These are phyloP conservation scores for Diaporthe helianthi DNA, from an alignment of 2,329 filamentous ascomycete species.

Conservation along the genomic window DNA sequence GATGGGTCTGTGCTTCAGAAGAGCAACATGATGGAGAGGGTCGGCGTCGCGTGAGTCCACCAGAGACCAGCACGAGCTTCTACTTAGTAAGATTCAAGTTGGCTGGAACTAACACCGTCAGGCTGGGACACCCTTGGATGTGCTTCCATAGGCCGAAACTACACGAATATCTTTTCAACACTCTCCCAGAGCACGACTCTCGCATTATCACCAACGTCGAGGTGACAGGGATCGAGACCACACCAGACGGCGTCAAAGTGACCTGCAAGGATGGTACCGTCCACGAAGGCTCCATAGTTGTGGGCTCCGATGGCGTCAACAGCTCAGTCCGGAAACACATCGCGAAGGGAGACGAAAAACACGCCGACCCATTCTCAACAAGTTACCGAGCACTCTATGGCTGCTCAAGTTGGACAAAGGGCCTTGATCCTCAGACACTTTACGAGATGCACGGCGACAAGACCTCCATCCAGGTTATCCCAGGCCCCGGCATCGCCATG, in stretches of 20 bases:
- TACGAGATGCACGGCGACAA: constrained; percentile 35
- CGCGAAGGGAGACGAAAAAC: constrained; percentile 23
- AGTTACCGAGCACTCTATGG: constrained; percentile 35
- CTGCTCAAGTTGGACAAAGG: constrained; percentile 28
- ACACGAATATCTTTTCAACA: constrained; percentile 36
- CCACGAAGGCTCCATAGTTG: constrained; percentile 38
- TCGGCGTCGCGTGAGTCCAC: constrained; percentile 31
- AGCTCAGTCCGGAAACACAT: constrained; percentile 38
- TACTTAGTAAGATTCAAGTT: too few relatives aligned
- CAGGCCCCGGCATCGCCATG: constrained; percentile 27
- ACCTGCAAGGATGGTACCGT: constrained; percentile 37
- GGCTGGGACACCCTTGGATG: constrained; percentile 38
- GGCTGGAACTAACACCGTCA: constrained; percentile 1
- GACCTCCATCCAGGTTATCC: constrained; percentile 29
- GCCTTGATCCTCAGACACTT: constrained; percentile 21
- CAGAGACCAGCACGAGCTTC: not conserved
- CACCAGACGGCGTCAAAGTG: constrained; percentile 36
- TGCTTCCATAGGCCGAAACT: constrained; percentile 38
- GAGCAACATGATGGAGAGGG: constrained; percentile 36
- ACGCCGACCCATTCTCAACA: constrained; percentile 34
- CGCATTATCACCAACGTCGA: constrained; percentile 36
- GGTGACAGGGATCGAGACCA: constrained; percentile 35
- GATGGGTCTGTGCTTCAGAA: constrained; percentile 35
- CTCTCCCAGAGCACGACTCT: constrained; percentile 34
- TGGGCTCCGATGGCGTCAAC: constrained; percentile 40